These are phyloP conservation scores for Calendula officinalis DNA, from an alignment of 129 eudicot species.

Conservation along the genomic window DNA sequence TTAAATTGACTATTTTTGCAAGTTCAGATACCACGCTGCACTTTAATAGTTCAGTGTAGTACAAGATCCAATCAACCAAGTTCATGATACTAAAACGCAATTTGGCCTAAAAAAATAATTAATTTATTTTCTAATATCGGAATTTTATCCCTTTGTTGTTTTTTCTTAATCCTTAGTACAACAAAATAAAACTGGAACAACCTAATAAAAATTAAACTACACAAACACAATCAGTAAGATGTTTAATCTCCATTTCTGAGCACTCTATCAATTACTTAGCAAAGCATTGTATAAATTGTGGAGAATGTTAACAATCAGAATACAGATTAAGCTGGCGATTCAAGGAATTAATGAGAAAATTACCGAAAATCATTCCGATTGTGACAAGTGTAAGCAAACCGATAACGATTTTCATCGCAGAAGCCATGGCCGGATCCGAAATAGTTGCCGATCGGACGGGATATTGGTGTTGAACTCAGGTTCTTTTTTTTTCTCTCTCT, in stretches of 20 bases:
- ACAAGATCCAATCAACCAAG: no score
- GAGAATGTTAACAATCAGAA: neutral
- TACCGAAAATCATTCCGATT: constrained; percentile 74
- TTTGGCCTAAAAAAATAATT: neutral
- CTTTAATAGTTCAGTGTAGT: no score
- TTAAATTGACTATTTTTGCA: no score
- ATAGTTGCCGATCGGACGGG: constrained; percentile 17
- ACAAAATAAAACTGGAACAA: constrained; percentile 13
- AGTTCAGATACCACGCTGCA: no score
- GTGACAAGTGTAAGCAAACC: constrained; percentile 77
- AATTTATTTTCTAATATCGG: neutral
- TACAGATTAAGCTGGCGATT: neutral
- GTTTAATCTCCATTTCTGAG: constrained; percentile 12
- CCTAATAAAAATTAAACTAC: neutral
- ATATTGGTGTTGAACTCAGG: constrained; percentile 9
- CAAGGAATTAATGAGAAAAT: neutral
- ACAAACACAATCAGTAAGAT: constrained; percentile 4
- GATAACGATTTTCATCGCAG: constrained; percentile 54
- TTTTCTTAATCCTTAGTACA: constrained; percentile 19
- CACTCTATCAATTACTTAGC: neutral
- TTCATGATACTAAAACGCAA: no score
- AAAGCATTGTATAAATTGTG: neutral
- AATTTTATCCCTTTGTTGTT: neutral
- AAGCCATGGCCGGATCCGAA: constrained; percentile 36
- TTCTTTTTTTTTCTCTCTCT: neutral